Evolutionary conservation across 371 early-diverging fungal genomes (phyloP).

Genomic region (Apophysomyces sp.): DNA sequence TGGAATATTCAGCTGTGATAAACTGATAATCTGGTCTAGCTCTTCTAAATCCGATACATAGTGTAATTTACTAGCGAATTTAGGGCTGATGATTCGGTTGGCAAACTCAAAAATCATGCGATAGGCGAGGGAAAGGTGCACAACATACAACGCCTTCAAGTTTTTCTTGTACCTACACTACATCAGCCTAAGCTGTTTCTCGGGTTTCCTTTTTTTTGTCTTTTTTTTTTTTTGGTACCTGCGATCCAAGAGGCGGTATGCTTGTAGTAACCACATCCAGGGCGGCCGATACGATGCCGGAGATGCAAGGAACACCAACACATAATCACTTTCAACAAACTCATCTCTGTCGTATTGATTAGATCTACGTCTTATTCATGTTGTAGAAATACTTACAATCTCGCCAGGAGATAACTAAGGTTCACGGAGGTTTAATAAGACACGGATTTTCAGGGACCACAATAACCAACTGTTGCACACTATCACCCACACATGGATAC

Average conservation of each 20-base stretch:
- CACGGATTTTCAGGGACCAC: not conserved
- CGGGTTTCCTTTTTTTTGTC: not conserved
- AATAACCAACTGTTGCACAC: not conserved
- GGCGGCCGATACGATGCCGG: conserved; percentile 68
- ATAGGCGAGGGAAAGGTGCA: conserved; percentile 54
- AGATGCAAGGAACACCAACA: conserved; percentile 72
- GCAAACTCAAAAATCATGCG: conserved; percentile 15
- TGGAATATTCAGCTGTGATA: conserved; percentile 73
- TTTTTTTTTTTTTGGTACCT: conserved; percentile 35
- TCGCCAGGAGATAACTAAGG: conserved; percentile 17
- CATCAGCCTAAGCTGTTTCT: not conserved
- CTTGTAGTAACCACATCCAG: conserved; percentile 76
- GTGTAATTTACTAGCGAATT: conserved; percentile 77
- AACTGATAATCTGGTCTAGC: conserved; percentile 62
- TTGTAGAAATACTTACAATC: conserved; percentile 16
- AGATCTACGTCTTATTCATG: not conserved
- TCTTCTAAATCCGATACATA: conserved; percentile 70
- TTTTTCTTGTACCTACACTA: conserved; percentile 76
- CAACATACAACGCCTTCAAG: conserved; percentile 78
- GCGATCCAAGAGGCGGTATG: conserved; percentile 66
- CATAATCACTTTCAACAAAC: conserved; percentile 79
- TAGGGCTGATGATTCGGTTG: conserved; percentile 61
- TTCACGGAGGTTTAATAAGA: conserved; percentile 2
- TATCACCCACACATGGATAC: not conserved
- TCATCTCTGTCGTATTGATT: conserved; percentile 26